Evolutionary conservation across 2,329 filamentous ascomycete genomes (phyloP).

Genomic region (Hymenoscyphus fructigenus): DNA sequence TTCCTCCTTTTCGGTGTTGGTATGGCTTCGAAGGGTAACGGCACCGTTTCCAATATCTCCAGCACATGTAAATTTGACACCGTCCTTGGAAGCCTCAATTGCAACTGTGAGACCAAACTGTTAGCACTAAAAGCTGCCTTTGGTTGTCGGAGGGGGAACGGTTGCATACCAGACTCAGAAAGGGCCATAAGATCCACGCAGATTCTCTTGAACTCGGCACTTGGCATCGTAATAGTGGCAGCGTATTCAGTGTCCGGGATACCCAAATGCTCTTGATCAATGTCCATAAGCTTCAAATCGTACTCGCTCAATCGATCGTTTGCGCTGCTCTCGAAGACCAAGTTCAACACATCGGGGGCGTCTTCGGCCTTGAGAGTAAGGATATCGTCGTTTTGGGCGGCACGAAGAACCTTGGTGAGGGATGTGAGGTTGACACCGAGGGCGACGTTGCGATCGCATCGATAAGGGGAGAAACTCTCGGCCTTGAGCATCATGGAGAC

Average conservation of each 20-base stretch:
- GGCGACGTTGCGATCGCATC: constrained; percentile 98
- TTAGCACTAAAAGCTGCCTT: constrained; percentile 13
- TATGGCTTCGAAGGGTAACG: constrained; percentile 86
- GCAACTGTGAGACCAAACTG: constrained; percentile 60
- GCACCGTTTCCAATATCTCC: constrained; percentile 96
- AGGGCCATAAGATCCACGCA: constrained; percentile 88
- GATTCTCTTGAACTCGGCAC: constrained; percentile 88
- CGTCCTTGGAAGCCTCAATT: constrained; percentile 96
- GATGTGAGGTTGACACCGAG: constrained; percentile 96
- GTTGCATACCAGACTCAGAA: constrained; percentile 83
- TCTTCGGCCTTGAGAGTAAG: constrained; percentile 97
- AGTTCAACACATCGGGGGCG: constrained; percentile 90
- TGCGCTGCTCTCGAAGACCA: constrained; percentile 88
- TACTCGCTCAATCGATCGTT: constrained; percentile 96
- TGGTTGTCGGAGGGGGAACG: background rate
- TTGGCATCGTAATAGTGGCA: constrained; percentile 85
- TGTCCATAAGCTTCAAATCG: constrained; percentile 99
- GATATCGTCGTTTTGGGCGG: constrained; percentile 90
- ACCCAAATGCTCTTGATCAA: constrained; percentile 98
- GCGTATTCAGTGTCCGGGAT: constrained; percentile 99
- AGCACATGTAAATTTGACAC: constrained; percentile 88
- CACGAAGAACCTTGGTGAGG: constrained; percentile 94
- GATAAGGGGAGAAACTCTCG: constrained; percentile 90
- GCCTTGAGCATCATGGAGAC: constrained; percentile 99
- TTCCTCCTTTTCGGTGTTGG: constrained; percentile 84